phyloP scores from a whole-genome alignment of 1,284 basidiomycete species.

The Nidula niveotomentosa region DNA sequence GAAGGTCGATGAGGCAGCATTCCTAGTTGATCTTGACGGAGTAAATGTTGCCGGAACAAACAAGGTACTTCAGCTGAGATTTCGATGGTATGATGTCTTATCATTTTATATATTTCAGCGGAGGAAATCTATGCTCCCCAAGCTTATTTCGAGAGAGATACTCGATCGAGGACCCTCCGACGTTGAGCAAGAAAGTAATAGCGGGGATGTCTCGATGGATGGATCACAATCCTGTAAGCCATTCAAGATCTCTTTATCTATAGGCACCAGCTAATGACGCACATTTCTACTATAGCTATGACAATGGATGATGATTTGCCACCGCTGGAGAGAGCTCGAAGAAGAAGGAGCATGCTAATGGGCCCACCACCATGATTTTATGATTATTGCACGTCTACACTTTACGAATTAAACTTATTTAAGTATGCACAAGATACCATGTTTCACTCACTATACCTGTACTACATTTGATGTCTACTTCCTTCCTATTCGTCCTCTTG shows the following conservation, averaged over 20 bases:
- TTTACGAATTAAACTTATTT: too few species aligned
- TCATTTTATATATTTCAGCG: constrained; percentile 25
- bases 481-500: too few species aligned
- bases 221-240: constrained; percentile 46
- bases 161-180: constrained; percentile 26
- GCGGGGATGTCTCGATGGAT: constrained; percentile 39
- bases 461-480: too few species aligned
- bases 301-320: constrained; percentile 49
- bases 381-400: not conserved
- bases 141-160: constrained; percentile 39
- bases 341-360: constrained; percentile 38
- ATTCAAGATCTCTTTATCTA: not conserved
- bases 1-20: constrained; percentile 66
- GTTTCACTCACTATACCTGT: too few species aligned
- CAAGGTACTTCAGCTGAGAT: constrained; percentile 48
- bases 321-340: constrained; percentile 56
- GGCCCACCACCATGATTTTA: constrained; percentile 16
- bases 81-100: not conserved
- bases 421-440: too few species aligned
- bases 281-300: constrained; percentile 22
- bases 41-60: constrained; percentile 65
- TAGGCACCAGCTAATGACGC: constrained; percentile 2
- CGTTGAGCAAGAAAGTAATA: constrained; percentile 24
- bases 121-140: constrained; percentile 66
- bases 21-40: constrained; percentile 67